phyloP scores from a whole-genome alignment of 2,329 filamentous ascomycete species.

The Aureobasidium sp. region DNA sequence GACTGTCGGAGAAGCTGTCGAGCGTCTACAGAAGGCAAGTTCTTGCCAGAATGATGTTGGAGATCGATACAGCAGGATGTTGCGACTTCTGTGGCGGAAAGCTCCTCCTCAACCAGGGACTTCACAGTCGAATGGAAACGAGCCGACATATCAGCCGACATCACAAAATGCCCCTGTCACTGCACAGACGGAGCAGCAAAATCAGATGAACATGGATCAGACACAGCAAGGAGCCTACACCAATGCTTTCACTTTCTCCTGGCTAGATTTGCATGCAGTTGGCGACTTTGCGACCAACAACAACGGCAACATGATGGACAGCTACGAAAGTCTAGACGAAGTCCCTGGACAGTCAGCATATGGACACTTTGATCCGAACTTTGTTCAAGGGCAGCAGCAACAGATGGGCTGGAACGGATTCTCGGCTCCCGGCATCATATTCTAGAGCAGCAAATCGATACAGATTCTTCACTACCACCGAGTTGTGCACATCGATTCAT shows the following conservation, averaged over 20 bases:
- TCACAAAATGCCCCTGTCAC: not conserved
- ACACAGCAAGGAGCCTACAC: conserved; percentile 22
- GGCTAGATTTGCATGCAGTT: conserved; percentile 52
- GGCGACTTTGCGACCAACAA: conserved; percentile 43
- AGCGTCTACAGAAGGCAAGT: conserved; percentile 49
- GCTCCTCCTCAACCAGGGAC: conserved; percentile 16
- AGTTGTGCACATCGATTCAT: no score
- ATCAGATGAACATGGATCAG: conserved; percentile 23
- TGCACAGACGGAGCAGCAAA: conserved; percentile 24
- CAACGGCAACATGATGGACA: conserved; percentile 20
- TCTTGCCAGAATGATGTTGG: conserved; percentile 51
- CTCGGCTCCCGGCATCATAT: conserved; percentile 20
- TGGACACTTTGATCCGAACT: conserved; percentile 19
- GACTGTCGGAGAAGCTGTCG: conserved; percentile 50
- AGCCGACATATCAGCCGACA: not conserved
- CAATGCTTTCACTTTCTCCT: conserved; percentile 51
- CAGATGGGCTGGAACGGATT: conserved; percentile 18
- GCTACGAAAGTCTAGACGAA: conserved; percentile 22
- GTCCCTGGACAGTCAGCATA: conserved; percentile 21
- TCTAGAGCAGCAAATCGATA: conserved; percentile 11
- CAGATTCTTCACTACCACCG: no score
- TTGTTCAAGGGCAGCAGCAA: conserved; percentile 20
- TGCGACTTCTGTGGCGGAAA: conserved; percentile 51
- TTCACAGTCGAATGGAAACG: conserved; percentile 9
- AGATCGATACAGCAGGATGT: conserved; percentile 50